phyloP scores from a whole-genome alignment of 2,329 filamentous ascomycete genomes.

The Trichoderma atroviride region DNA sequence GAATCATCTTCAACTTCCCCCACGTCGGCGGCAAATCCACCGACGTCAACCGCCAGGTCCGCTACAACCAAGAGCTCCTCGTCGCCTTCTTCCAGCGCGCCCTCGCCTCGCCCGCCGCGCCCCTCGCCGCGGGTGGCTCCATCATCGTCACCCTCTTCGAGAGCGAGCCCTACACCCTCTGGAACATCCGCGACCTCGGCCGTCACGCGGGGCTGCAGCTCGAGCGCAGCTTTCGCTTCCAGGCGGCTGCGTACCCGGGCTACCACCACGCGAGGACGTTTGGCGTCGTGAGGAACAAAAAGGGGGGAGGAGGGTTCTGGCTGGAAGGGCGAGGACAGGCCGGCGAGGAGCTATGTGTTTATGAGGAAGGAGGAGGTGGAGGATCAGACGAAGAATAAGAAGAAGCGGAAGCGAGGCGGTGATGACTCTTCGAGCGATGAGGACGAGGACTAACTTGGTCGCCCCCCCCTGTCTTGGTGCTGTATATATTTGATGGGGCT shows the following conservation, averaged over 20 bases:
- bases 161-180: constrained; percentile 89
- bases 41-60: constrained; percentile 92
- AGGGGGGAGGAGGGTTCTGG: constrained; percentile 47
- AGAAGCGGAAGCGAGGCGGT: constrained; percentile 39
- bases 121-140: constrained; percentile 52
- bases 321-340: constrained; percentile 48
- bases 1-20: constrained; percentile 94
- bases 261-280: constrained; percentile 75
- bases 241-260: constrained; percentile 67
- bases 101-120: constrained; percentile 39
- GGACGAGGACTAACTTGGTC: constrained; percentile 17
- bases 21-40: constrained; percentile 91
- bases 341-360: constrained; percentile 64
- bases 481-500: background rate
- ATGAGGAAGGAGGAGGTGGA: constrained; percentile 58
- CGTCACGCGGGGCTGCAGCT: constrained; percentile 75
- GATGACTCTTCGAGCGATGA: constrained; percentile 42
- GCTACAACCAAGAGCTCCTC: constrained; percentile 82
- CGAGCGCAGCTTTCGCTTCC: constrained; percentile 70
- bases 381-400: constrained; percentile 34
- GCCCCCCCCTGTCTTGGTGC: background rate
- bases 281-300: constrained; percentile 60
- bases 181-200: constrained; percentile 89
- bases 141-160: constrained; percentile 90
- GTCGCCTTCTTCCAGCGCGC: constrained; percentile 67